phyloP scores from a whole-genome alignment of 306 rosid species.

The Glycine tomentella region DNA sequence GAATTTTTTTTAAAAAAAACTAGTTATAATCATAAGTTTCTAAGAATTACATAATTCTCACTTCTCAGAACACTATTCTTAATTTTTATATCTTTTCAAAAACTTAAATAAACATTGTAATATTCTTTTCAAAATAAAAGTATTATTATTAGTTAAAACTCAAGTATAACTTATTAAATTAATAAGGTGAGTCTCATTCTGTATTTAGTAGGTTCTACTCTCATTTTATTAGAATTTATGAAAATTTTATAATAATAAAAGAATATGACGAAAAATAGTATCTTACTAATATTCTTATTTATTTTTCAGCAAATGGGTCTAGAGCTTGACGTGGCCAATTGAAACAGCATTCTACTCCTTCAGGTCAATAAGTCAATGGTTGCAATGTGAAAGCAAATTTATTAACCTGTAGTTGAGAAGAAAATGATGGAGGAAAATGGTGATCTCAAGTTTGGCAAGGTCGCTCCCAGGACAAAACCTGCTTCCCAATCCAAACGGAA shows the following conservation, averaged over 20 bases:
- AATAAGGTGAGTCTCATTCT: neutral
- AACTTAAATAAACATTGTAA: too few species aligned
- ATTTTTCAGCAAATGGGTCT: too few species aligned
- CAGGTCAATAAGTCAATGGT: neutral
- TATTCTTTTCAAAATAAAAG: too few species aligned
- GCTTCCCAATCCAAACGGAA: constrained; percentile 73
- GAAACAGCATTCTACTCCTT: neutral
- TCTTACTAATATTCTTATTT: too few species aligned
- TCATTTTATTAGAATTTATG: neutral
- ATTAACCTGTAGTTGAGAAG: constrained; percentile 62
- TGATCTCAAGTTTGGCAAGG: constrained; percentile 63
- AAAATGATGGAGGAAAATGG: constrained; percentile 72
- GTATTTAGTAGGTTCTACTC: neutral
- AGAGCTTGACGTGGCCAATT: too few species aligned
- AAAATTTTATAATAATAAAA: too few species aligned
- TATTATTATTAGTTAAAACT: neutral
- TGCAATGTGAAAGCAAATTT: neutral
- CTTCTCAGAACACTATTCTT: too few species aligned
- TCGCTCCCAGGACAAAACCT: constrained; percentile 70
- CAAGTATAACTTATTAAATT: neutral
- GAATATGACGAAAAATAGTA: too few species aligned
- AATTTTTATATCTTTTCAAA: too few species aligned
- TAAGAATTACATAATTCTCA: too few species aligned
- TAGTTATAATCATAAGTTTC: neutral
- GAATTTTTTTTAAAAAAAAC: too few species aligned